phyloP scores from a whole-genome alignment of 208 protist genomes.

The Trypanosomatidae sp. region DNA sequence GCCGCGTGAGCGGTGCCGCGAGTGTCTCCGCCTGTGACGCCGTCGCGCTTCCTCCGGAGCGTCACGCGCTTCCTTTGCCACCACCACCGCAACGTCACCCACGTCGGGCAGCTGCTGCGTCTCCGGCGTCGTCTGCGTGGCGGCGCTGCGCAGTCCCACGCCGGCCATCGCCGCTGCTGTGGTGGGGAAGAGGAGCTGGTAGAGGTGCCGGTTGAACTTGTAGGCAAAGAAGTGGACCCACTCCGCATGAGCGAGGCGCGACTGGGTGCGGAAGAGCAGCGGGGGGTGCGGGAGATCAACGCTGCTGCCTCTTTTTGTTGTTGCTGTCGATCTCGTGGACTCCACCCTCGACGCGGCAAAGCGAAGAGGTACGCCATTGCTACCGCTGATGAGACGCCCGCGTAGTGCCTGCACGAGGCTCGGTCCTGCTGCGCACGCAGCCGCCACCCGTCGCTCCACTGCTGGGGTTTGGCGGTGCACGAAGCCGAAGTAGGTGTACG shows the following conservation, averaged over 20 bases:
- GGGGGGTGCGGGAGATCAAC: constrained; percentile 19
- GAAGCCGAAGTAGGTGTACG: constrained; percentile 15
- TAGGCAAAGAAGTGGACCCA: constrained; percentile 50
- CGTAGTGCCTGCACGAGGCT: too few relatives aligned
- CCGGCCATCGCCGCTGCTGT: constrained; percentile 1
- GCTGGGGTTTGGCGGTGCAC: constrained; percentile 8
- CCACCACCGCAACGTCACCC: background rate
- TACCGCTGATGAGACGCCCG: background rate
- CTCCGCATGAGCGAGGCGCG: constrained; percentile 28
- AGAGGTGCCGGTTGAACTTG: constrained; percentile 44
- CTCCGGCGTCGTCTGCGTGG: background rate
- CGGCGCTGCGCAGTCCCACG: background rate
- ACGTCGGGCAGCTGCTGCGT: background rate
- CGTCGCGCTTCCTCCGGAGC: too few relatives aligned
- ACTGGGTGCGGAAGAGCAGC: constrained; percentile 42
- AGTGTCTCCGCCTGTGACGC: too few relatives aligned
- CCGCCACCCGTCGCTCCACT: constrained; percentile 1
- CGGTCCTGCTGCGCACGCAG: too few relatives aligned
- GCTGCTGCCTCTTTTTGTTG: background rate
- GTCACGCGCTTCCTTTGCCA: background rate
- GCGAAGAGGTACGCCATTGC: background rate
- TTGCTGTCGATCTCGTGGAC: too few relatives aligned
- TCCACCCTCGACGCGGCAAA: constrained; percentile 15
- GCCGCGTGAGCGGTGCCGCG: background rate
- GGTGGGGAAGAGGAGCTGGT: constrained; percentile 40